Evolutionary conservation across 139 green algal species (phyloP).

Genomic region (Micractinium conductrix): DNA sequence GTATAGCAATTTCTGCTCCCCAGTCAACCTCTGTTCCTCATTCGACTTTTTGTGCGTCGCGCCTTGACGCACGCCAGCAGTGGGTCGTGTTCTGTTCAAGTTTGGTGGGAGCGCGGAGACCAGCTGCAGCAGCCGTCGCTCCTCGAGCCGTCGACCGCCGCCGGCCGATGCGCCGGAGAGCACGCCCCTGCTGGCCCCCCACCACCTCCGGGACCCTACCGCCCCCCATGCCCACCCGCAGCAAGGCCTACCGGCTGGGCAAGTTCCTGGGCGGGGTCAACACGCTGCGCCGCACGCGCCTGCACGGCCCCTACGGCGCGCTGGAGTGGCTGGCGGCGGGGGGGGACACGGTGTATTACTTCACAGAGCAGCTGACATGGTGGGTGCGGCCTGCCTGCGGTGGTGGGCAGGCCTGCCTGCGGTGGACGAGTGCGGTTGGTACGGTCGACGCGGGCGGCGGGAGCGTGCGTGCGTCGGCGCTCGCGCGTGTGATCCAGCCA

Average conservation of each 20-base stretch:
- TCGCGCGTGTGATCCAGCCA: no score
- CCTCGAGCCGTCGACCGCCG: no score
- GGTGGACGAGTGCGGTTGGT: no score
- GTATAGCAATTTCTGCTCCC: neutral
- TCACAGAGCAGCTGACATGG: conserved; percentile 85
- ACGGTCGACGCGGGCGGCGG: no score
- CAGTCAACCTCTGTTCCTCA: neutral
- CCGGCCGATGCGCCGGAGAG: no score
- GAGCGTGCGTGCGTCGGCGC: no score
- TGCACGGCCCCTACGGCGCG: conserved; percentile 33
- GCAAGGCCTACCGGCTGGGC: conserved; percentile 64
- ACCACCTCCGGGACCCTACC: no score
- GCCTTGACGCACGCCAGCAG: neutral
- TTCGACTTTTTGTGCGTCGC: no score
- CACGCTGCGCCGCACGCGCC: conserved; percentile 60
- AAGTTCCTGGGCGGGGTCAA: conserved; percentile 86
- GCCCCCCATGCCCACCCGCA: neutral
- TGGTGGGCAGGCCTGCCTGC: no score
- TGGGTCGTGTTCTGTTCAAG: neutral
- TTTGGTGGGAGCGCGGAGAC: no score
- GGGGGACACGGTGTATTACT: conserved; percentile 86
- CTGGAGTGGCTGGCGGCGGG: conserved; percentile 73
- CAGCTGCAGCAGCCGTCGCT: no score
- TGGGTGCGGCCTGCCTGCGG: conserved; percentile 21
- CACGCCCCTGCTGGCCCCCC: no score